Conservation (phyloP, 2,329 filamentous ascomycete species). For the Cryphonectria parasitica region DNA sequence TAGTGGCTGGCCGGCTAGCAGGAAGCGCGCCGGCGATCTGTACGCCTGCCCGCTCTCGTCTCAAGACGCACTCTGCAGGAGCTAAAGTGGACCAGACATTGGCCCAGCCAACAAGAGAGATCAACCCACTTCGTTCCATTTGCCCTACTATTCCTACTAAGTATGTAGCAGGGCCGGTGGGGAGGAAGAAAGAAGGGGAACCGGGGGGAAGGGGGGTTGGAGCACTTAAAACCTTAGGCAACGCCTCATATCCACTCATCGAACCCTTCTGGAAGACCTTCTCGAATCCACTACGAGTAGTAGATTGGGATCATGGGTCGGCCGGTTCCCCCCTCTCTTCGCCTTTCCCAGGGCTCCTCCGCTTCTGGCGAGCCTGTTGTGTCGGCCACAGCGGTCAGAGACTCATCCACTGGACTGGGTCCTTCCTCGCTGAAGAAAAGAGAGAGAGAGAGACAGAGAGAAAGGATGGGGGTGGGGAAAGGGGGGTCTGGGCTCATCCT, state of each 20-base stretch:
- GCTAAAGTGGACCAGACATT: conserved; percentile 22
- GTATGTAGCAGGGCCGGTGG: not conserved
- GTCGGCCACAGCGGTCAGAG: conserved; percentile 11
- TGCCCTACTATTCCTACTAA: not conserved
- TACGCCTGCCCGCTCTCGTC: not conserved
- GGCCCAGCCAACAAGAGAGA: not conserved
- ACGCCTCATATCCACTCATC: conserved; percentile 17
- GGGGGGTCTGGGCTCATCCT: conserved; percentile 25
- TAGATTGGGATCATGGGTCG: not conserved
- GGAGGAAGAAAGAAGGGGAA: not conserved
- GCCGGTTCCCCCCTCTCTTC: not conserved
- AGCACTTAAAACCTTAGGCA: conserved; percentile 4
- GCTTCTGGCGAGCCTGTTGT: not conserved
- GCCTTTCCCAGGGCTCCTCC: no score
- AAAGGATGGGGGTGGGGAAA: not conserved
- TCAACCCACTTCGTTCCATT: conserved; percentile 3
- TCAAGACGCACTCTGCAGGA: conserved; percentile 29
- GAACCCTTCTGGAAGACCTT: conserved; percentile 28
- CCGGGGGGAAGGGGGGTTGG: not conserved
- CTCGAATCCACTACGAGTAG: conserved; percentile 15
- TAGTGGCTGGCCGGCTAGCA: conserved; percentile 7
- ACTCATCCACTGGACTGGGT: not conserved
- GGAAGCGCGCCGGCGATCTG: conserved; percentile 9
- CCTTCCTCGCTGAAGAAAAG: not conserved
- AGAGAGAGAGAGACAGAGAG: not conserved